Conservation (phyloP, 768 basidiomycete genomes). For the Neoboletus magnificus region DNA sequence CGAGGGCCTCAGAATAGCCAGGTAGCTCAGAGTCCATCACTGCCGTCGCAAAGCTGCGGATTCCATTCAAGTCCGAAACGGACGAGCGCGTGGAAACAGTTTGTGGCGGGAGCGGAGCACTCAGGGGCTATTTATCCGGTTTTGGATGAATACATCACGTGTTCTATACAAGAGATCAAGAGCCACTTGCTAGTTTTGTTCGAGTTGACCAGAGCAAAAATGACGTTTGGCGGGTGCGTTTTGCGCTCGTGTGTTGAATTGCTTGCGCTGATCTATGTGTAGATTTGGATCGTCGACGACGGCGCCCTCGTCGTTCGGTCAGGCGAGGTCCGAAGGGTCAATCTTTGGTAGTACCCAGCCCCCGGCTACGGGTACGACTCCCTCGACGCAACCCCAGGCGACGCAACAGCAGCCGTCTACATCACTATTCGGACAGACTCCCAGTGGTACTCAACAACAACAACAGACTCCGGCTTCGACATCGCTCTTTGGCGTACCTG, state of each 20-base stretch:
- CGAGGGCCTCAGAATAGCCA: slow-evolving; percentile 12
- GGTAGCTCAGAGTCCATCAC: slow-evolving; percentile 16
- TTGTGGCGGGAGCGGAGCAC: neutral
- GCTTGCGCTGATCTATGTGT: slow-evolving; percentile 5
- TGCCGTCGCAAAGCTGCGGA: neutral
- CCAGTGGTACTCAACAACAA: slow-evolving; percentile 18
- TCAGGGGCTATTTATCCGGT: slow-evolving; percentile 15
- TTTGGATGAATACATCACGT: slow-evolving; percentile 7
- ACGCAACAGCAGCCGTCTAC: slow-evolving; percentile 23
- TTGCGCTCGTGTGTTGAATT: neutral
- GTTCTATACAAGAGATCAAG: neutral
- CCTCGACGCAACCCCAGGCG: slow-evolving; percentile 17
- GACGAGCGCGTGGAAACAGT: neutral
- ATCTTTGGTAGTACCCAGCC: slow-evolving; percentile 40
- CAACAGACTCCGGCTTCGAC: slow-evolving; percentile 18
- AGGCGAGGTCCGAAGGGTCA: slow-evolving; percentile 31
- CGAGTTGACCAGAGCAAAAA: slow-evolving; percentile 3
- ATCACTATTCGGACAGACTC: slow-evolving; percentile 37
- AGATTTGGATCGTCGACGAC: slow-evolving; percentile 42
- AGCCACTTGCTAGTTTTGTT: neutral
- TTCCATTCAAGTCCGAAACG: neutral
- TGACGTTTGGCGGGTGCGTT: slow-evolving; percentile 24
- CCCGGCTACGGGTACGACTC: slow-evolving; percentile 14
- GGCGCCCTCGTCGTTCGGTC: slow-evolving; percentile 34
- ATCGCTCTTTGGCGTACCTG: slow-evolving; percentile 26